Evolutionary conservation across 306 rosid species (phyloP), one percentile per base, ranked within the genome.

Genomic region (Medicago truncatula): DNA sequence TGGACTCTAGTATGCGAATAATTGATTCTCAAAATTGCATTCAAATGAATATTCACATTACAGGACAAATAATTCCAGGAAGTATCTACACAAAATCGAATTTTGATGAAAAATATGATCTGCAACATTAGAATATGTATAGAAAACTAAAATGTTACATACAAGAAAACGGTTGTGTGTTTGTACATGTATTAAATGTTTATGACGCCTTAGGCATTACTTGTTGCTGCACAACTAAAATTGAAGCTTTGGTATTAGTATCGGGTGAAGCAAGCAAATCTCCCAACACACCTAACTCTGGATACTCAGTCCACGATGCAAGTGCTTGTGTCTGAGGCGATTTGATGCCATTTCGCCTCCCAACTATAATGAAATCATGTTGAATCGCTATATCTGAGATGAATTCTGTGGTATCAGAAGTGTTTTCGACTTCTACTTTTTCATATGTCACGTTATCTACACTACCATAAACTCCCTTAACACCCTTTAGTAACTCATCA

Each of bases 211-310:
- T 64, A 2, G 38, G 34, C 47, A 11, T 23, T 58, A 58, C 0
- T 68, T 68, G 73, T 68, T 68, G 73, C 12, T 68, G 73, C 41
- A 68, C 73, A 44, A 68, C 73, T 47, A 68, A 47, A 13, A 68
- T 44, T 44, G 58, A 23, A 13, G 73, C 73, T 47, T 21, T 46
- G 13, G 58, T 68, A 9, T 68, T 36, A 9, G 54, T 20, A 68
- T 68, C 73, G 23, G 43, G 41, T 23, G 73, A 70, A 50, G 62
- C 75, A 70, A 50, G 75, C 61, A 70, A 70, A 70, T 70, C 75
- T 8, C 75, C 75, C 6, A 70, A n/a, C 5, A 50, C 75, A 5
- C 75, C 75, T 16, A 70, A 52, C 31, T 70, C 75, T 0, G 61
- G 6, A 70, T 15, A 70, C 20, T 69, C 74, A 10, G 60, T 69